Percentiles rank a stretch among this genome's conserved stretches.
Conservation (phyloP, 2,329 filamentous ascomycete genomes). For the Colletotrichum plurivorum region DNA sequence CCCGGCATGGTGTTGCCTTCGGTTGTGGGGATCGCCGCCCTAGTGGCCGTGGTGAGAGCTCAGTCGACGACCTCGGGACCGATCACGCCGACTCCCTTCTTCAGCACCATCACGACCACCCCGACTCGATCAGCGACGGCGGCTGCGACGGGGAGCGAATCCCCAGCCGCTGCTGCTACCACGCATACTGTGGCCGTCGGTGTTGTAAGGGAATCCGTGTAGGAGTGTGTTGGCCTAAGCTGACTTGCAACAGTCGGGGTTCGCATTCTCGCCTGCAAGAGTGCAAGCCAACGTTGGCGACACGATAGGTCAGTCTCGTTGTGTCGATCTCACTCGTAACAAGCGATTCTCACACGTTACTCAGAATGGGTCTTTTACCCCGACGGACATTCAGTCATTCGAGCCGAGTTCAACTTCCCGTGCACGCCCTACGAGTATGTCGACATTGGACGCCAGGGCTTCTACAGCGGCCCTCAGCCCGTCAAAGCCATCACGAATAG, state of each 20-base stretch:
- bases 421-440: slow-evolving; percentile 74
- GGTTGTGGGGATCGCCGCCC: slow-evolving; percentile 8
- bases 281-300: slow-evolving; percentile 60
- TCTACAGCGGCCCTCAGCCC: slow-evolving; percentile 66
- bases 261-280: slow-evolving; percentile 50
- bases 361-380: slow-evolving; percentile 74
- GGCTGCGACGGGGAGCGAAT: not conserved
- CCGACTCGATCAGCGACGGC: not conserved
- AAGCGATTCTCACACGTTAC: slow-evolving; percentile 22
- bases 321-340: not conserved
- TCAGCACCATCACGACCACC: slow-evolving; percentile 1
- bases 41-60: slow-evolving; percentile 16
- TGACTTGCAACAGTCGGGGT: slow-evolving; percentile 43
- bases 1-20: slow-evolving; percentile 16
- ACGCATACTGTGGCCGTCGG: slow-evolving; percentile 40
- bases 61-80: slow-evolving; percentile 14
- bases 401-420: slow-evolving; percentile 70
- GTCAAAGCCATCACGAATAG: slow-evolving; percentile 62
- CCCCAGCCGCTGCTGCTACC: not conserved
- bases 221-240: not conserved
- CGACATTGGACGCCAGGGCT: slow-evolving; percentile 62
- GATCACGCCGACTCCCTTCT: slow-evolving; percentile 18
- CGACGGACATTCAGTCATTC: slow-evolving; percentile 74
- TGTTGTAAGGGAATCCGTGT: slow-evolving; percentile 17
- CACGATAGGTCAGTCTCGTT: slow-evolving; percentile 56